Base-by-base conservation (phyloP, 208 protist species). In the Paratrypanosoma confusum region DNA sequence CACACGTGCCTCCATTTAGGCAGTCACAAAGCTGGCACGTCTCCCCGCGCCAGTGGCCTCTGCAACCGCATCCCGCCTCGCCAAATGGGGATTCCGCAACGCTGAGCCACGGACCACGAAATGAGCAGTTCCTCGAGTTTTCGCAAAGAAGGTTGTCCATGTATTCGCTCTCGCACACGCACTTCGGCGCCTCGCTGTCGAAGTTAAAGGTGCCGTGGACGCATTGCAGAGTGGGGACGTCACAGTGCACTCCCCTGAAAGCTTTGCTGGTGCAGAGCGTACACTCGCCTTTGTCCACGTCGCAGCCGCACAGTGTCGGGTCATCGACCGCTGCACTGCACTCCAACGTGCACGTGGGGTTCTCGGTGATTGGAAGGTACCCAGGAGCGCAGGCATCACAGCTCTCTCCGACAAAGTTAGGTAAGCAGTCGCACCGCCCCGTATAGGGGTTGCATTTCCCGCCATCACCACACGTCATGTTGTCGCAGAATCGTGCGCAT, bases 21-120 rank as follows among this genome's bases (percentile, higher is more conserved):
- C 69, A 77, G 43, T 67, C 69, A 47, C 69, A 77, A 38, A 71
- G 46, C 44, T 71, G 44, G 41, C 63, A 77, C 16, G 36, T 57
- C 22, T 34, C 22, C 25, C 68, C 68, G 26, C 57, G 53, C 63
- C 62, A 77, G 55, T 77, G 57, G 5, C 68, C 68, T 17, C 39
- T 21, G 47, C 68, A 77, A 26, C 23, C 59, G 43, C 68, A 77
- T 54, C 54, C 66, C 17, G 20, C 45, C 33, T 18, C 47, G 16
- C 54, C 56, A 8, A 54, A 65, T 22, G 68, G 63, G 8, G 68
- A 67, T 41, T 57, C 57, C 13, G 29, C n/a, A 1, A 50, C 46
- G 16, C 18, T 31, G 31, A 71, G 32, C 54, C 39, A 52, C 43
- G 13, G 17, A 5, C 68, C 68, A 8, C 68, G 68, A 22, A 38